These are phyloP conservation scores for Colletotrichum neosansevieriae DNA, from an alignment of 2,329 filamentous ascomycete genomes.

Conservation along the genomic window DNA sequence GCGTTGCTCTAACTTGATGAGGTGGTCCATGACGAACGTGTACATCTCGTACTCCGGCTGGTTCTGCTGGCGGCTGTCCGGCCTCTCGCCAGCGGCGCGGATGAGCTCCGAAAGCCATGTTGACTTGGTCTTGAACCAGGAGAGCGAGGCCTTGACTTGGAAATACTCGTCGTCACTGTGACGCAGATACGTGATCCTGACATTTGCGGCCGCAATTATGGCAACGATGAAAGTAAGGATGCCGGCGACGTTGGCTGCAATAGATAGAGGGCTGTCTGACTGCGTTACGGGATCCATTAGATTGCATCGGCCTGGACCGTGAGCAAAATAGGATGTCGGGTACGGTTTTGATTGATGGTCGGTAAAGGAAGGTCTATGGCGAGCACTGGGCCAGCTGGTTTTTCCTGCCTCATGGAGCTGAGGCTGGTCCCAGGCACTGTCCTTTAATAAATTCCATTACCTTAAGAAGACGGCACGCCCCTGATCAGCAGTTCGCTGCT, in stretches of 20 bases:
- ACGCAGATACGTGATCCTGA: slow-evolving; percentile 57
- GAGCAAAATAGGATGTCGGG: neutral
- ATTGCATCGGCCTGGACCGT: too few species aligned
- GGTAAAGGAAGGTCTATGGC: neutral
- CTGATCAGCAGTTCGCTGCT: too few species aligned
- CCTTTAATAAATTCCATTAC: too few species aligned
- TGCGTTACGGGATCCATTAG: slow-evolving; percentile 33
- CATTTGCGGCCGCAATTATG: slow-evolving; percentile 57
- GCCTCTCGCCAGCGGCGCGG: slow-evolving; percentile 42
- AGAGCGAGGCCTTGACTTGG: slow-evolving; percentile 58
- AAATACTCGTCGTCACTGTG: slow-evolving; percentile 62
- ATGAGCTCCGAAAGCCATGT: slow-evolving; percentile 59
- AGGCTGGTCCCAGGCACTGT: neutral
- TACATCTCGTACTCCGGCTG: slow-evolving; percentile 61
- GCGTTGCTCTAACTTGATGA: slow-evolving; percentile 57
- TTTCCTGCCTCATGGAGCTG: neutral
- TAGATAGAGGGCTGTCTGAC: slow-evolving; percentile 59
- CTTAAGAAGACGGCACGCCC: neutral
- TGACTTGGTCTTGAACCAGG: slow-evolving; percentile 63
- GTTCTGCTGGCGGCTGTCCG: slow-evolving; percentile 16
- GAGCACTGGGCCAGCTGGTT: neutral
- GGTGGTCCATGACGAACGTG: slow-evolving; percentile 60
- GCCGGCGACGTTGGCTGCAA: slow-evolving; percentile 57
- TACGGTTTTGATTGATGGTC: slow-evolving; percentile 4
- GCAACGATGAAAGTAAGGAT: slow-evolving; percentile 63